Base-by-base conservation (phyloP, 2,329 filamentous ascomycete species). In the Dissoconium aciculare region DNA sequence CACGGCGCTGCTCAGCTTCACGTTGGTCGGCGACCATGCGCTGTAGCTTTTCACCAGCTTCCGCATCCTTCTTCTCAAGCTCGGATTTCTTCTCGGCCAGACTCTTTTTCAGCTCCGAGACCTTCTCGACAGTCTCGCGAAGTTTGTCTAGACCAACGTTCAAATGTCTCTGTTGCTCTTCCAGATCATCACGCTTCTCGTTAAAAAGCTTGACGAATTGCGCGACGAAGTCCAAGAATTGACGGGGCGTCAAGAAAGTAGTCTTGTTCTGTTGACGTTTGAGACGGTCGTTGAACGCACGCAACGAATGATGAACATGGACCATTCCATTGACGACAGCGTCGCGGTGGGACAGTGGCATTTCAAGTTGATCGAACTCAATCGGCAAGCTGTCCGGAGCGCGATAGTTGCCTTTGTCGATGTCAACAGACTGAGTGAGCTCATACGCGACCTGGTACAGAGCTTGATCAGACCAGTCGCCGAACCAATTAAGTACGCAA, bases 401-500 rank as follows among this genome's bases (percentile, higher is more conserved):
- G 31, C 68, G 64, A 55, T 87, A 98, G 50, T 76, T 84, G 31
- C 80, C 66, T 39, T 84, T 78, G 52, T 98, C 89, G 32, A 99
- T 68, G 53, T 99, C 89, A 36, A 98, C 75, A n/a, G 83, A 87
- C 42, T 92, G 80, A 1, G 91, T 98, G 35, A 98, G 72, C 57
- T 98, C 89, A 40, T 81, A 84, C 14, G 81, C 85, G 40, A 98
- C 91, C 57, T 98, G 91, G 74, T 91, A 99, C 12, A 98, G 69
- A 21, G 89, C 91, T 60, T 98, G 89, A 55, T 98, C 89, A 31
- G 89, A 98, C 89, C 89, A 99, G 59, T 99, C 89, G 42, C 89
- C 89, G 54, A 98, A 94, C 89, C 89, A 99, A 60, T 99, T 98
- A 46, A 99, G 76, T 28, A 99, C 89, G 53, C 89, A 99, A 67